Evolutionary conservation across 1,139 yeast species (phyloP).

Genomic region (Blastobotrys elegans): DNA sequence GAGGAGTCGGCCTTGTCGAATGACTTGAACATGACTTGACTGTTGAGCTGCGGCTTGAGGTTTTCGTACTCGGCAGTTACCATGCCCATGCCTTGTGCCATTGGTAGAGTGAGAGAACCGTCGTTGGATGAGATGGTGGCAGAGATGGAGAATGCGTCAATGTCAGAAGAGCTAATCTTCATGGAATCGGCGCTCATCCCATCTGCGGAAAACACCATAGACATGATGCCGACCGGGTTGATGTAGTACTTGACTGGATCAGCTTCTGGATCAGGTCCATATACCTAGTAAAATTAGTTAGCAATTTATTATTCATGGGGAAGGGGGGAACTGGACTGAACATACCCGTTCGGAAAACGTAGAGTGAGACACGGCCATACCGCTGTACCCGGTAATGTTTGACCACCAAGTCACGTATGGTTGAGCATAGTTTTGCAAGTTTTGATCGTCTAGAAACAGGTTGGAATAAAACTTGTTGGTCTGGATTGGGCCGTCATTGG

Average conservation of each 20-base stretch:
- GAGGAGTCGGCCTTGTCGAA: constrained; percentile 38
- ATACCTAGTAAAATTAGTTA: constrained; percentile 19
- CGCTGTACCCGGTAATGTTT: constrained; percentile 41
- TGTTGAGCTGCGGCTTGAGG: constrained; percentile 49
- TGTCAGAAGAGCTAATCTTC: constrained; percentile 41
- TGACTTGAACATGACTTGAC: constrained; percentile 49
- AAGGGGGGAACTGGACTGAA: not conserved
- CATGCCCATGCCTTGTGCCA: constrained; percentile 77
- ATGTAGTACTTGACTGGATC: constrained; percentile 44
- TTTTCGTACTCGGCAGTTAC: constrained; percentile 62
- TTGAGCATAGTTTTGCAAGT: constrained; percentile 44
- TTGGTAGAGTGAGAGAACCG: constrained; percentile 36
- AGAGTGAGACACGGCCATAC: constrained; percentile 60
- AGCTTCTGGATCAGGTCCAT: constrained; percentile 34
- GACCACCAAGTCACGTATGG: constrained; percentile 59
- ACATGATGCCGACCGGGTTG: constrained; percentile 51
- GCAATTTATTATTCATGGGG: constrained; percentile 15
- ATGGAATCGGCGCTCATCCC: constrained; percentile 41
- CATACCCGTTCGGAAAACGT: constrained; percentile 40
- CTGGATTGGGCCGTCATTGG: constrained; percentile 40
- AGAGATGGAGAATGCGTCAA: constrained; percentile 53
- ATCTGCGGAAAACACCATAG: constrained; percentile 54
- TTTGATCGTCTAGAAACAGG: constrained; percentile 47
- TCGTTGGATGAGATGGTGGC: constrained; percentile 43
- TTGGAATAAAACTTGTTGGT: constrained; percentile 73